phyloP scores from a whole-genome alignment of 148 eudicot species.

The Diospyros kaki region DNA sequence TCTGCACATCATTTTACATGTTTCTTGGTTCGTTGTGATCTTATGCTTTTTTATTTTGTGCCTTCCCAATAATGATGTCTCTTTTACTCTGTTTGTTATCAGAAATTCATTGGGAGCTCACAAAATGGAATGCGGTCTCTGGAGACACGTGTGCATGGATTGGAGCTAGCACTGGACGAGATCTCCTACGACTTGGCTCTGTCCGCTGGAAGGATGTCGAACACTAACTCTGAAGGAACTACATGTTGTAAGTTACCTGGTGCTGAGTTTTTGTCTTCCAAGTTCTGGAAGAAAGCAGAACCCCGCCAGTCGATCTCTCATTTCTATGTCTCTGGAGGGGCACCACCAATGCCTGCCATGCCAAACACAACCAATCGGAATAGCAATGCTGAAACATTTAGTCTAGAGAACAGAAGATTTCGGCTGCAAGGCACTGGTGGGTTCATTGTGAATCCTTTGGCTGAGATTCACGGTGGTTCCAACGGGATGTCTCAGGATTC shows the following conservation, averaged over 20 bases:
- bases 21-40: constrained; percentile 44
- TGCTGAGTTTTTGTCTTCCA: constrained; percentile 69
- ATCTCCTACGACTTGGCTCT: constrained; percentile 58
- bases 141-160: constrained; percentile 75
- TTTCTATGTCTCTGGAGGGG: constrained; percentile 34
- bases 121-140: constrained; percentile 64
- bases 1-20: constrained; percentile 49
- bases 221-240: constrained; percentile 33
- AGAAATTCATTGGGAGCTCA: constrained; percentile 83
- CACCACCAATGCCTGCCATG: constrained; percentile 21
- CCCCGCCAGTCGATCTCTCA: constrained; percentile 35
- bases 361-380: constrained; percentile 24
- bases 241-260: constrained; percentile 59
- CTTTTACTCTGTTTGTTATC: constrained; percentile 13
- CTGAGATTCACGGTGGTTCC: constrained; percentile 43
- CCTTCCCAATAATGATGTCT: constrained; percentile 60
- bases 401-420: constrained; percentile 41
- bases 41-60: constrained; percentile 18
- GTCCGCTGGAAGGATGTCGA: constrained; percentile 49
- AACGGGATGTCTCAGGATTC: constrained; percentile 40
- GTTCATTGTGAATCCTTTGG: constrained; percentile 74
- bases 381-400: constrained; percentile 22
- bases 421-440: constrained; percentile 46
- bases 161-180: constrained; percentile 64
- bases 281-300: constrained; percentile 66